Conservation (phyloP, 2,329 filamentous ascomycete species). For the Verticillium tricorpus region DNA sequence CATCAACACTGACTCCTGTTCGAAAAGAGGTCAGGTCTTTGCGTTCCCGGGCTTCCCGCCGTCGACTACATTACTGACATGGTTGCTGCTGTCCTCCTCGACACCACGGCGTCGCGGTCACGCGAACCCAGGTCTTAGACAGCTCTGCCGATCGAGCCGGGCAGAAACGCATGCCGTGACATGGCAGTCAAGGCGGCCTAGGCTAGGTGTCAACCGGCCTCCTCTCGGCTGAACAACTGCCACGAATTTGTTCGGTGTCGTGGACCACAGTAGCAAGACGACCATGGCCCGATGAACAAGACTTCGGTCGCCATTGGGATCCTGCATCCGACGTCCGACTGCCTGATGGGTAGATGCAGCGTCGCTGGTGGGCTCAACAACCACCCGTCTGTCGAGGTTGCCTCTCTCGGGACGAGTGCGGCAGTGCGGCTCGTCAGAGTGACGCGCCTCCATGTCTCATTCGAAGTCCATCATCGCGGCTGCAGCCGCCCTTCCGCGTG, state of each 20-base stretch:
- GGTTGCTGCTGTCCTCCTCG: too few species aligned
- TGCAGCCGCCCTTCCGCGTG: background rate
- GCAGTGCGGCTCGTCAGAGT: background rate
- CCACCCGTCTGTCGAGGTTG: background rate
- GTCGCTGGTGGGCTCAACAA: background rate
- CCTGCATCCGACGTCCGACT: background rate
- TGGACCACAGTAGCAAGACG: background rate
- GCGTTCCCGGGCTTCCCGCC: background rate
- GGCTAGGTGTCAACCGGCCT: background rate
- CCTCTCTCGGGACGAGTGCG: background rate
- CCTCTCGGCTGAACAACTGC: background rate
- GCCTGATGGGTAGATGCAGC: background rate
- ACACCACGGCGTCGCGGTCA: background rate
- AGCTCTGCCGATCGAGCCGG: background rate
- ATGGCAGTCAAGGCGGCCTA: background rate
- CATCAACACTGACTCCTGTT: background rate
- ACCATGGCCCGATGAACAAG: background rate
- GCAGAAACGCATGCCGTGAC: background rate
- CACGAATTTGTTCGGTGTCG: background rate
- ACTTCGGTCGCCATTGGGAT: background rate
- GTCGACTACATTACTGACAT: background rate
- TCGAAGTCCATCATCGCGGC: background rate
- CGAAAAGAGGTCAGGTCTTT: background rate
- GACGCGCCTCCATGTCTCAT: background rate
- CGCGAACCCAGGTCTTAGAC: background rate